Evolutionary conservation across 768 basidiomycete species (phyloP), one percentile per base, ranked within the genome.

Genomic region (Tricholomella constricta): DNA sequence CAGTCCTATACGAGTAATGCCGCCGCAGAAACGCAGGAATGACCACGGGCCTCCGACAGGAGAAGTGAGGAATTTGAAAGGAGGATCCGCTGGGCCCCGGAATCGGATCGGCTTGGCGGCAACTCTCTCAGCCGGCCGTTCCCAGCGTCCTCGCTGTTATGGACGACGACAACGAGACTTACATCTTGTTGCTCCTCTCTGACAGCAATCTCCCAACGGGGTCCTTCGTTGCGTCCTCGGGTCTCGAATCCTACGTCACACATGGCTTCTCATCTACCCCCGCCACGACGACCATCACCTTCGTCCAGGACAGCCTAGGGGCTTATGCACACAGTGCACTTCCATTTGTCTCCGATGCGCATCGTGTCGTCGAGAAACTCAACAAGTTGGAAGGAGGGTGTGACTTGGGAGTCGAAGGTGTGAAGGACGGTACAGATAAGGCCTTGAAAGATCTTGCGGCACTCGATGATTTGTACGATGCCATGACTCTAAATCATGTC

Each of bases 141-240:
- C 35, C 37, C 51, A 32, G 40, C 50, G 20, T 44, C 25, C 34
- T 45, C 41, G 43, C 45, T 45, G 61, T 41, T 58, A 74, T 72
- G 71, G 50, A 68, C 63, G 57, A 65, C 62, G 66, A 70, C 69
- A 74, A 73, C 52, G 86, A 89, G 64, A 74, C 80, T 0, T 91
- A 89, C 67, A 71, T 93, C 26, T 76, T 93, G 15, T 81, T 94
- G 34, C 78, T 95, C 31, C 80, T 96, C 37, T 81, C 91, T 0
- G 94, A 96, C 73, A 90, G 91, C 56, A 98, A 96, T 69, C 84
- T 99, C 3, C 97, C 97, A 2, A 98, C 96, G 0, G 97, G 97
- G 31, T 89, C 96, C 1, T 99, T 99, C 68, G 91, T 98, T 53
- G 91, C 95, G 0, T 97, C 94, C 1, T 83, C 91, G 2, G 96